Percentiles rank a stretch among this genome's conserved stretches.
Evolutionary conservation across 306 rosid species (phyloP).

Genomic region (Amphicarpaea edgeworthii): DNA sequence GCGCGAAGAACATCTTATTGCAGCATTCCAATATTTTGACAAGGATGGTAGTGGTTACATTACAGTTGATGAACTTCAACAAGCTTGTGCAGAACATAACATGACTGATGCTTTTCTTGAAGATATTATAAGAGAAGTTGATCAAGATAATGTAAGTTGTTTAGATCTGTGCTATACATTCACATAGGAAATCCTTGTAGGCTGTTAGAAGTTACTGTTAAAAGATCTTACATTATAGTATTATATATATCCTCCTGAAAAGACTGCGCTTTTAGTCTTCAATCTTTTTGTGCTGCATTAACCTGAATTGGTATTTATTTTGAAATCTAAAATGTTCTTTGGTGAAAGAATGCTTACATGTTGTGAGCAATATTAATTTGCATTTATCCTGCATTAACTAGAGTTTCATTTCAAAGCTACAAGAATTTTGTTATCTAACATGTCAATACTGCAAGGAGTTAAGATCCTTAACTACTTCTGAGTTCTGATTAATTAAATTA

Average conservation of each 20-base stretch:
- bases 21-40: constrained; percentile 92
- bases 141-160: constrained; percentile 91
- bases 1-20: constrained; percentile 95
- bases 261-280: constrained; percentile 6
- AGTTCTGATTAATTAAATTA: background rate
- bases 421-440: constrained; percentile 5
- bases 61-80: constrained; percentile 97
- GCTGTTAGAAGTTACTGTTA: constrained; percentile 12
- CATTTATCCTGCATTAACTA: constrained; percentile 12
- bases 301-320: constrained; percentile 28
- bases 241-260: constrained; percentile 2
- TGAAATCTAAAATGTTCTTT: constrained; percentile 18
- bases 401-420: constrained; percentile 18
- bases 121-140: constrained; percentile 92
- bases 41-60: constrained; percentile 95
- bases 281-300: constrained; percentile 19
- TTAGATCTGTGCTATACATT: constrained; percentile 23
- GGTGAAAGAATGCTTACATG: constrained; percentile 26
- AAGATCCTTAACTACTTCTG: constrained; percentile 27
- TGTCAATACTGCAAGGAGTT: constrained; percentile 16
- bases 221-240: background rate
- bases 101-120: constrained; percentile 87
- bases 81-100: constrained; percentile 90
- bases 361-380: constrained; percentile 26
- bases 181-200: constrained; percentile 30